Conservation (phyloP, 2,329 filamentous ascomycete species). For the Paraconiothyrium sp. region DNA sequence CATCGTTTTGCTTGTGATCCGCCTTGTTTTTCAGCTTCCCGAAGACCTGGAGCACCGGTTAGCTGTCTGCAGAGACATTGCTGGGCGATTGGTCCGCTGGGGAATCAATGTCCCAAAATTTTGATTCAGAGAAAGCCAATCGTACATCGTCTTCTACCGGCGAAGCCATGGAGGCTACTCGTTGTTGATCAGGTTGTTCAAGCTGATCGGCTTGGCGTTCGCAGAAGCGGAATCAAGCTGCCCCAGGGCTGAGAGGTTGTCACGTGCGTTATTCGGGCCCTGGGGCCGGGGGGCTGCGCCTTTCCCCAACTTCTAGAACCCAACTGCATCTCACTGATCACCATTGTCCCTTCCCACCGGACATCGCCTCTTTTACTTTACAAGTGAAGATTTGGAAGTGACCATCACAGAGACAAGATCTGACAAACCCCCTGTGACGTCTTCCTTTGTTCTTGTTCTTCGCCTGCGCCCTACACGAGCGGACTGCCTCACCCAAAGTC, state of each 20-base stretch:
- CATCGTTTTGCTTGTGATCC: slow-evolving; percentile 68
- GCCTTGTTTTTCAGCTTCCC: slow-evolving; percentile 66
- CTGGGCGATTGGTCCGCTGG: not conserved
- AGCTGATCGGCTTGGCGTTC: slow-evolving; percentile 38
- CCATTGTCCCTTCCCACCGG: not conserved
- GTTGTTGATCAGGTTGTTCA: slow-evolving; percentile 24
- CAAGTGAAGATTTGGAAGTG: not conserved
- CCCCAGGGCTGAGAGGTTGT: not conserved
- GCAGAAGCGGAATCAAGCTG: slow-evolving; percentile 20
- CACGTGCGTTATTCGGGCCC: slow-evolving; percentile 16
- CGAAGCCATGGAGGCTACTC: slow-evolving; percentile 53
- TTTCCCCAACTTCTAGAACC: slow-evolving; percentile 11
- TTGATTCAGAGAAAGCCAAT: not conserved
- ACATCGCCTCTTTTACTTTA: not conserved
- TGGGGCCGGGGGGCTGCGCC: slow-evolving; percentile 1
- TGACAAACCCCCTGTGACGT: slow-evolving; percentile 6
- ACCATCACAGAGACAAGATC: not conserved
- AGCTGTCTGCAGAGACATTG: slow-evolving; percentile 14
- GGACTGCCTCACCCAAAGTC: slow-evolving; percentile 3
- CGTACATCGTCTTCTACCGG: slow-evolving; percentile 59
- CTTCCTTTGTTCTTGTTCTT: not conserved
- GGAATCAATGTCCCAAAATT: not conserved
- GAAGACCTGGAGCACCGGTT: slow-evolving; percentile 61
- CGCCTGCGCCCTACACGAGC: not conserved
- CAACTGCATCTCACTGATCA: not conserved